Base-by-base conservation (phyloP, 2,329 filamentous ascomycete genomes). In the Colletotrichum tabaci region DNA sequence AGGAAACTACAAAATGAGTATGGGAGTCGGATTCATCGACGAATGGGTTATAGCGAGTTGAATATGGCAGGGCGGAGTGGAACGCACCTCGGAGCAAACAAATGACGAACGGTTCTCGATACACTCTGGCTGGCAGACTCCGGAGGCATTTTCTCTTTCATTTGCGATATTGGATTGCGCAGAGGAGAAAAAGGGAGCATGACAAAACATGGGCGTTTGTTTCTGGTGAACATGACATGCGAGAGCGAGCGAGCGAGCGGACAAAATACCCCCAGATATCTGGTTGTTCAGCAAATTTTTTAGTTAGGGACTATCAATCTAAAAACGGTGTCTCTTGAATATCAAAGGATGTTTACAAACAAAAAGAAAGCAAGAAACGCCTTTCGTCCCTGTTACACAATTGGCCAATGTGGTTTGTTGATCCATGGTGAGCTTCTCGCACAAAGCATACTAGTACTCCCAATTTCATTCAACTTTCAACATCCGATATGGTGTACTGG, bases 141-240 rank as follows among this genome's bases (percentile, higher is more conserved):
- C 75, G 76, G 76, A 67, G 64, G 26, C 10, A 2, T 21, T n/a
- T 44, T 46, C 13, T 56, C 40, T 46, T n/a, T 30, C 23, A 7
- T 46, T 21, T 46, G 56, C 58, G 21, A 21, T 16, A 30, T 10
- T 23, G 15, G 18, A 30, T 38, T 15, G 26, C 58, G 13, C 13
- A 57, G 35, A 44, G 9, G 16, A 23, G 35, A n/a, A 44, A 26
- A 26, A 30, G 23, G 67, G 53, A 60, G 61, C 61, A 66, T 46
- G 38, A 61, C 61, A 53, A 62, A 55, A 60, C 21, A 66, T 16
- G 67, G 53, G 61, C 53, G 80, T 82, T 83, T 85, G 80, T 81
- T 83, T 84, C 82, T 84, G 83, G 82, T 84, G 83, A 84, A 84
- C 75, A 77, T 77, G 76, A 77, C 76, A 80, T 84, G 30, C 40